Conservation (phyloP, 352 stramenopile genomes). For the Globisporangium viniferum region DNA sequence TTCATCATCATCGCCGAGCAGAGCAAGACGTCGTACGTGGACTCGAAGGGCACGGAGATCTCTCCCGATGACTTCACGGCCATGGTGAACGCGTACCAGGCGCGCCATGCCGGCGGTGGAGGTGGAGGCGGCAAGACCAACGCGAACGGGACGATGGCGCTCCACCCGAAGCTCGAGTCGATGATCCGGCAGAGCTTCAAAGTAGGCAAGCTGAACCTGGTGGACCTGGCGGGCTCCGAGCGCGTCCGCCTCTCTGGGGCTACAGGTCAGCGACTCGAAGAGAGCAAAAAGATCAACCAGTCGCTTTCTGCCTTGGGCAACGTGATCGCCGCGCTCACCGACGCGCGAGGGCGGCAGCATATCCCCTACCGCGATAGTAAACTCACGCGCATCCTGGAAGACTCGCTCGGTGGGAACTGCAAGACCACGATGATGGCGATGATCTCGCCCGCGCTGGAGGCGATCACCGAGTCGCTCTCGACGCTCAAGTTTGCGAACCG, state of each 20-base stretch:
- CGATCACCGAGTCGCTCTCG: constrained; percentile 89
- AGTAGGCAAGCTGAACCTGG: constrained; percentile 93
- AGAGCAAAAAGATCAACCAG: constrained; percentile 94
- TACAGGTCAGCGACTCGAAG: constrained; percentile 84
- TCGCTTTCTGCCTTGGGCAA: constrained; percentile 89
- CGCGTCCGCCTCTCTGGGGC: constrained; percentile 85
- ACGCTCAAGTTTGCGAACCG: constrained; percentile 95
- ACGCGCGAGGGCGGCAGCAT: constrained; percentile 83
- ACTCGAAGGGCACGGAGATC: constrained; percentile 76
- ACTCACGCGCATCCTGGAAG: constrained; percentile 90
- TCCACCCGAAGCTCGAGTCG: constrained; percentile 81
- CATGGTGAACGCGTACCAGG: constrained; percentile 75
- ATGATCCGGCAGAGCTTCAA: constrained; percentile 93
- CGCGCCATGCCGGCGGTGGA: constrained; percentile 30
- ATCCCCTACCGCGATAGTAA: constrained; percentile 94
- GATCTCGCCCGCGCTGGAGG: constrained; percentile 88
- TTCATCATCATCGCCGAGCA: constrained; percentile 96
- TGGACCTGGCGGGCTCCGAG: constrained; percentile 91
- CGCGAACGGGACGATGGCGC: constrained; percentile 27
- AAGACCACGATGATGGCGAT: constrained; percentile 97
- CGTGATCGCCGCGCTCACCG: constrained; percentile 89
- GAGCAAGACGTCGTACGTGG: constrained; percentile 88
- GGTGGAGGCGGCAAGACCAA: constrained; percentile 11
- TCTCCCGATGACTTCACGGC: constrained; percentile 82
- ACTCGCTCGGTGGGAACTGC: constrained; percentile 90